Percentiles rank a stretch among this genome's conserved stretches.
Evolutionary conservation across 169 alveolate species (phyloP).

Genomic region (Perkinsus olseni): DNA sequence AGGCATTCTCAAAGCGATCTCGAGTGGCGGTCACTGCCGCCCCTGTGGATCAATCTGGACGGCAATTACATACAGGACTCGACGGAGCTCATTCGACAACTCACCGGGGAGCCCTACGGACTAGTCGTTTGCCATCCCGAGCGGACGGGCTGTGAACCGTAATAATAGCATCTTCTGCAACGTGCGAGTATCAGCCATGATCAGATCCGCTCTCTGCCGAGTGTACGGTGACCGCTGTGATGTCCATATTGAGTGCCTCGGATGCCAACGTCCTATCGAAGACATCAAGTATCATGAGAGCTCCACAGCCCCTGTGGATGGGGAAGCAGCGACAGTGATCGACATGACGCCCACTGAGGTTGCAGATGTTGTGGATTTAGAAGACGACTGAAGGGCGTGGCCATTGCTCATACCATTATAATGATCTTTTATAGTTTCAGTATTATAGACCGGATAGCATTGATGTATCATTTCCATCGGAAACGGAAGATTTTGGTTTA

Average conservation of each 20-base stretch:
- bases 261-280: background rate
- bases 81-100: background rate
- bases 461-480: background rate
- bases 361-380: background rate
- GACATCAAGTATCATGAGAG: background rate
- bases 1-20: background rate
- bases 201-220: background rate
- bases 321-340: background rate
- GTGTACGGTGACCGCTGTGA: background rate
- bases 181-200: background rate
- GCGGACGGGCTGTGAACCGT: background rate
- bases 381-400: background rate
- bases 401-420: background rate
- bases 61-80: background rate
- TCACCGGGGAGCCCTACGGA: background rate
- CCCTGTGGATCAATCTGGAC: background rate
- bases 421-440: background rate
- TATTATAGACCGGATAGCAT: background rate
- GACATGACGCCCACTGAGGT: background rate
- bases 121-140: background rate
- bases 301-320: background rate
- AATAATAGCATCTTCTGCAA: background rate
- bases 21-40: background rate
- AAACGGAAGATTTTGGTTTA: background rate
- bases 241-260: background rate